These are phyloP conservation scores for Pouteria campechiana DNA, from an alignment of 179 eudicot genomes.

Conservation along the genomic window DNA sequence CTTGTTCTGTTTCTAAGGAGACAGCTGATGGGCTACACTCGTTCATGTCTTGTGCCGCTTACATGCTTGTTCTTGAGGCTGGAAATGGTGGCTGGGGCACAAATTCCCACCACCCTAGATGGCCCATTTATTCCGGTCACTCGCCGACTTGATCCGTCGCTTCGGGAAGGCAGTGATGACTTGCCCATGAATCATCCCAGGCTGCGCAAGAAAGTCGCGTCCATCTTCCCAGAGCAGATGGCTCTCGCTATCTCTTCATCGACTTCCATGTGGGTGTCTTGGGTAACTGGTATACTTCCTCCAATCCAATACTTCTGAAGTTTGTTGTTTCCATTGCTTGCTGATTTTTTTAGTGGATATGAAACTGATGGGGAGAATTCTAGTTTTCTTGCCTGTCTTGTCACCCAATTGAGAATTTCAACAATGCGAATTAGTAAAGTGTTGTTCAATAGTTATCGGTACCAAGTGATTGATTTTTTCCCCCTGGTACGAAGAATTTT, in stretches of 20 bases:
- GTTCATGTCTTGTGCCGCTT: no score
- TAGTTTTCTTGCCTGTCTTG: no score
- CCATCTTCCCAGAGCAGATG: conserved; percentile 72
- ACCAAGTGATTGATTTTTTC: no score
- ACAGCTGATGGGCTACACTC: no score
- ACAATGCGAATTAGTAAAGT: no score
- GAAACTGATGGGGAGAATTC: no score
- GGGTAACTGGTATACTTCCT: conserved; percentile 54
- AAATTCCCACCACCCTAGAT: conserved; percentile 67
- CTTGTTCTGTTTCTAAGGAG: no score
- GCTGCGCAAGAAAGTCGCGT: conserved; percentile 44
- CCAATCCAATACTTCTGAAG: neutral
- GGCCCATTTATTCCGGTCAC: conserved; percentile 77
- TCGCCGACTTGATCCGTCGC: conserved; percentile 45
- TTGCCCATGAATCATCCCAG: conserved; percentile 57
- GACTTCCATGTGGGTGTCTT: conserved; percentile 72
- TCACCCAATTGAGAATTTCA: no score
- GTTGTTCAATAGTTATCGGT: no score
- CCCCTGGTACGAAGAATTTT: no score
- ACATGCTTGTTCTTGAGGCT: no score
- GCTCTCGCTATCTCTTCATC: conserved; percentile 69
- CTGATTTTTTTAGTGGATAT: neutral
- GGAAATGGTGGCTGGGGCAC: neutral
- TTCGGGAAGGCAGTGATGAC: conserved; percentile 71
- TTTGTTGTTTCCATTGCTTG: neutral